These are phyloP conservation scores for Melocanna baccifera DNA, from an alignment of 176 grass and related monocot species.

Conservation along the genomic window DNA sequence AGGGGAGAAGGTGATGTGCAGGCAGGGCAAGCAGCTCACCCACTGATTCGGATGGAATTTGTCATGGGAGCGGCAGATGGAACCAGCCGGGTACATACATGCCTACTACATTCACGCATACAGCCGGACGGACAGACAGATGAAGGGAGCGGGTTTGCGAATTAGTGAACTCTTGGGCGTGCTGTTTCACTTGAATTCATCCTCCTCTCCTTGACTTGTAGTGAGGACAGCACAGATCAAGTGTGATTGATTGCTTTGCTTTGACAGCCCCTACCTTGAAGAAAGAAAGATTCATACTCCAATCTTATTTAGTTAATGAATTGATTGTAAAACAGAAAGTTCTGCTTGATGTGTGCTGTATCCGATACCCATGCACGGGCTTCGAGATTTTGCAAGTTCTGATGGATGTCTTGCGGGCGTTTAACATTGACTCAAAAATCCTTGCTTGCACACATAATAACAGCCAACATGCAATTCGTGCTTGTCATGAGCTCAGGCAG, in stretches of 20 bases:
- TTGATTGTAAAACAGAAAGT: slow-evolving; percentile 43
- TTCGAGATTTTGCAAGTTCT: slow-evolving; percentile 59
- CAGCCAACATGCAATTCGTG: slow-evolving; percentile 58
- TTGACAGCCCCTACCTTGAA: background rate
- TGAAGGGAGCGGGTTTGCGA: background rate
- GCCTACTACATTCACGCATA: too few relatives aligned
- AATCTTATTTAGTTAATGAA: background rate
- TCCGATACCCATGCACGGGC: slow-evolving; percentile 61
- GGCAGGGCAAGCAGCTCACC: background rate
- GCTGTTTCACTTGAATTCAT: background rate
- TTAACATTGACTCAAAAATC: slow-evolving; percentile 62
- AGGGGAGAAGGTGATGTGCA: slow-evolving; percentile 40
- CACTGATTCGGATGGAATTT: background rate
- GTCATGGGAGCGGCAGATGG: background rate
- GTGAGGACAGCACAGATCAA: background rate
- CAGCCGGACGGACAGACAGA: background rate
- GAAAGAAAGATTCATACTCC: background rate
- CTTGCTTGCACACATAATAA: slow-evolving; percentile 87
- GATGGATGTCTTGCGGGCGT: slow-evolving; percentile 49
- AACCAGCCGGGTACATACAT: background rate
- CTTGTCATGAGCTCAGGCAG: slow-evolving; percentile 54
- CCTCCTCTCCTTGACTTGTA: background rate
- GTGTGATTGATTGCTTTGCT: background rate
- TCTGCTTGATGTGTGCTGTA: slow-evolving; percentile 75
- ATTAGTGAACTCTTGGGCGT: background rate